Evolutionary conservation across 2,329 filamentous ascomycete species (phyloP).

Genomic region (Arthrobotrys megalospora): DNA sequence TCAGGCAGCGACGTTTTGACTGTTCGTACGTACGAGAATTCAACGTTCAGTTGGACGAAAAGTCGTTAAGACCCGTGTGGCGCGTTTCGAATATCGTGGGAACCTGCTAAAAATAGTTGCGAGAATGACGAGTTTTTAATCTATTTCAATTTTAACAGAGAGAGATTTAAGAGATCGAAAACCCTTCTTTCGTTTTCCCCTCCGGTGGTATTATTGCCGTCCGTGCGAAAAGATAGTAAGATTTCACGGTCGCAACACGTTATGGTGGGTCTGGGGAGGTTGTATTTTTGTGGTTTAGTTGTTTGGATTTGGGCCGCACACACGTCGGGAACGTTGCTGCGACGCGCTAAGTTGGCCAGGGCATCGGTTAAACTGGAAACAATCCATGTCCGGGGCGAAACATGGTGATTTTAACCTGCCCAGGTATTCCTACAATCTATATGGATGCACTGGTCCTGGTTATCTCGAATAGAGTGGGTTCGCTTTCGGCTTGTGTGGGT

Average conservation of each 20-base stretch:
- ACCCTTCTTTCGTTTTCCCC: slow-evolving; percentile 18
- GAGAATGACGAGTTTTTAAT: slow-evolving; percentile 61
- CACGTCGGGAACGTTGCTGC: slow-evolving; percentile 26
- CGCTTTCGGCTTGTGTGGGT: slow-evolving; percentile 25
- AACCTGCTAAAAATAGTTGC: slow-evolving; percentile 56
- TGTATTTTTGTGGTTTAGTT: slow-evolving; percentile 46
- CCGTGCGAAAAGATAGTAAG: slow-evolving; percentile 46
- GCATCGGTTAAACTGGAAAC: slow-evolving; percentile 58
- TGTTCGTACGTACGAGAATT: slow-evolving; percentile 13
- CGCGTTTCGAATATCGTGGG: slow-evolving; percentile 59
- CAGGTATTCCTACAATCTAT: slow-evolving; percentile 43
- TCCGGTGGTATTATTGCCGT: slow-evolving; percentile 42
- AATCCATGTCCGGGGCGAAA: slow-evolving; percentile 57
- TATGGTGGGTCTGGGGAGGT: slow-evolving; percentile 47
- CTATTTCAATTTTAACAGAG: slow-evolving; percentile 56
- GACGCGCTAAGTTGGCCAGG: slow-evolving; percentile 44
- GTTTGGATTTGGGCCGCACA: slow-evolving; percentile 37
- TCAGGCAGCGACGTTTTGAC: slow-evolving; percentile 61
- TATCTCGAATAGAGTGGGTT: slow-evolving; percentile 60
- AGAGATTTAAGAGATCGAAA: slow-evolving; percentile 40
- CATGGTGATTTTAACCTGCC: slow-evolving; percentile 56
- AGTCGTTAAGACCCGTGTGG: slow-evolving; percentile 58
- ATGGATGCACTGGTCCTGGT: slow-evolving; percentile 56
- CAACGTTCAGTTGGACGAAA: slow-evolving; percentile 13
- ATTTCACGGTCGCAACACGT: slow-evolving; percentile 49